phyloP scores from a whole-genome alignment of 2,329 filamentous ascomycete genomes.

The Colletotrichum sp. region DNA sequence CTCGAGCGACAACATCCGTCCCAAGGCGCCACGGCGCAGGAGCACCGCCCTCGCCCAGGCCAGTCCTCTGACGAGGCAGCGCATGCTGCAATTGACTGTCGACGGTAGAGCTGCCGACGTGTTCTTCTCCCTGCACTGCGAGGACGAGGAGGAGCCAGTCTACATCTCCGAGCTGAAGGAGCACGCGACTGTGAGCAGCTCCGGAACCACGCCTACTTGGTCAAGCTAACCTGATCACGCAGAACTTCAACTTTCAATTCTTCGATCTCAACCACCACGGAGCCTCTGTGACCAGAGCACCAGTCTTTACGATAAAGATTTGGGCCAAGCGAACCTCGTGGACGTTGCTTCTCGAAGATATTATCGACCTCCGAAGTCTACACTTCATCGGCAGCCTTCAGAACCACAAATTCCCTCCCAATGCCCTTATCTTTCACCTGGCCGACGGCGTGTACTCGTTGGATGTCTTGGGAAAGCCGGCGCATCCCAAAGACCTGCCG shows the following conservation, averaged over 20 bases:
- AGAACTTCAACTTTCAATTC: conserved; percentile 87
- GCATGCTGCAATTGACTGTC: conserved; percentile 75
- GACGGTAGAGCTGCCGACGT: conserved; percentile 79
- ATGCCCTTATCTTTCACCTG: conserved; percentile 86
- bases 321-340: conserved; percentile 72
- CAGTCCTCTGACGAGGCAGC: conserved; percentile 65
- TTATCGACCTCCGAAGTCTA: conserved; percentile 72
- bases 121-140: conserved; percentile 85
- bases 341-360: conserved; percentile 73
- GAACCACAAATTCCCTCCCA: conserved; percentile 76
- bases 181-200: conserved; percentile 67
- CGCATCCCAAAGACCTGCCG: conserved; percentile 58
- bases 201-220: too few relatives aligned
- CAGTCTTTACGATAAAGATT: conserved; percentile 70
- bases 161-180: conserved; percentile 87
- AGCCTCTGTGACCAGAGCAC: conserved; percentile 68
- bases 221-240: neutral
- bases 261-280: conserved; percentile 76
- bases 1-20: conserved; percentile 58
- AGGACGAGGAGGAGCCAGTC: conserved; percentile 71
- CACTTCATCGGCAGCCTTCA: conserved; percentile 80
- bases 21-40: conserved; percentile 44
- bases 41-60: conserved; percentile 52
- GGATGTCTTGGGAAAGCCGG: conserved; percentile 62
- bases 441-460: conserved; percentile 86